Evolutionary conservation across 495 filamentous ascomycete species (phyloP), one percentile per base, ranked within the genome.

Genomic region (Hamigera avellanea): DNA sequence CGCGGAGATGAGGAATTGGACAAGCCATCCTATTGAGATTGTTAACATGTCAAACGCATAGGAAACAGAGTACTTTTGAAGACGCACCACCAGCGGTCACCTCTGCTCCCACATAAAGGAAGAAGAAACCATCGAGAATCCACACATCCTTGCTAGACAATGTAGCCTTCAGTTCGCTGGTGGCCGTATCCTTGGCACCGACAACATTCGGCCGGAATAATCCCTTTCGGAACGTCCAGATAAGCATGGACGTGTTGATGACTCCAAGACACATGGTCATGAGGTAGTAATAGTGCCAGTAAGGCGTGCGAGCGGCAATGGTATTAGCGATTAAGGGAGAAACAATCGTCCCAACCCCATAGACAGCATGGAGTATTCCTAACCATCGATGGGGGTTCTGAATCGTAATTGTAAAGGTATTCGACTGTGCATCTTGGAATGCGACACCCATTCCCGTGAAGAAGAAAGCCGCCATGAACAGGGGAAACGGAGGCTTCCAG

Each of bases 1-100:
- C 26, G 69, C 62, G 6, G 58, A 65, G 48, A 81, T 73, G 26
- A 83, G 50, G 54, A 80, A 81, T 5, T 75, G 75, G 25, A 81
- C 78, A 10, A 81, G 71, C 82, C 80, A 85, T 13, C 78, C 73
- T 48, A 43, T 37, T 9, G 35, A 12, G 19, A 30, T n/a, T 13
- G 28, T 33, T 19, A 32, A 26, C 10, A 34, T 19, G 8, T 14
- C 2, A 15, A 8, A 16, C 17, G 8, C 8, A 27, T 23, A 6
- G 35, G 2, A 5, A n/a, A 7, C 12, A 43, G 30, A 9, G 17
- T 15, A 39, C 17, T 0, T 32, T n/a, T n/a, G n/a, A n/a, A 36
- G 33, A 32, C 34, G 13, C 46, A 36, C 69, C 67, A 6, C 63
- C 60, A 8, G 66, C 61, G 8, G 66, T 69, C 6, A 66, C 50